phyloP scores from a whole-genome alignment of 2,329 filamentous ascomycete genomes.

The Exophiala viscosa region DNA sequence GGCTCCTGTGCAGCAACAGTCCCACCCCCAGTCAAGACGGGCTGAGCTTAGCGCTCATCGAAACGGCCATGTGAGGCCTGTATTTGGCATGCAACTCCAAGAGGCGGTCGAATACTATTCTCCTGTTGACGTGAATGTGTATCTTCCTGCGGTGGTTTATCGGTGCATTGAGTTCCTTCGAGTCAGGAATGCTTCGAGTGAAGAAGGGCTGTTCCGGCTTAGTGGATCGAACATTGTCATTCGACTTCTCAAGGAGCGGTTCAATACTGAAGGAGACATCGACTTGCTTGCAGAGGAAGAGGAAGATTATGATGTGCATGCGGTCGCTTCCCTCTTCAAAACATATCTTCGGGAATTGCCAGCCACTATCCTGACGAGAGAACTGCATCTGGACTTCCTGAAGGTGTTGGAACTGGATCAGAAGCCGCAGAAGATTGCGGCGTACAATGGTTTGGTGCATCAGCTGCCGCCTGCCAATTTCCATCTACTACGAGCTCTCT shows the following conservation, averaged over 20 bases:
- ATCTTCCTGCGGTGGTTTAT: slow-evolving; percentile 88
- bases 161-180: slow-evolving; percentile 91
- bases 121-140: slow-evolving; percentile 66
- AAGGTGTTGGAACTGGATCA: slow-evolving; percentile 76
- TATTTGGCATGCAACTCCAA: slow-evolving; percentile 79
- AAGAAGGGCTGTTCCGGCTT: slow-evolving; percentile 94
- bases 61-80: slow-evolving; percentile 52
- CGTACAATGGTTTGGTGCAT: slow-evolving; percentile 73
- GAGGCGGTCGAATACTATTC: slow-evolving; percentile 82
- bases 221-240: slow-evolving; percentile 97
- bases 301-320: slow-evolving; percentile 91
- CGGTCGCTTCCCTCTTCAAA: slow-evolving; percentile 89
- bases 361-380: slow-evolving; percentile 82
- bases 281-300: slow-evolving; percentile 77
- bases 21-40: slow-evolving; percentile 9
- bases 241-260: slow-evolving; percentile 83
- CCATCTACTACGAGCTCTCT: slow-evolving; percentile 76
- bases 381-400: slow-evolving; percentile 85
- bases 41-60: slow-evolving; percentile 12
- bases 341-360: slow-evolving; percentile 90
- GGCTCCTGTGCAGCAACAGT: slow-evolving; percentile 1
- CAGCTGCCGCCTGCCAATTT: slow-evolving; percentile 76
- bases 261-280: slow-evolving; percentile 89
- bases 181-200: slow-evolving; percentile 71
- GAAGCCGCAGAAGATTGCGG: slow-evolving; percentile 69